phyloP scores from a whole-genome alignment of 2,329 filamentous ascomycete species.

The Epichloe sp. region DNA sequence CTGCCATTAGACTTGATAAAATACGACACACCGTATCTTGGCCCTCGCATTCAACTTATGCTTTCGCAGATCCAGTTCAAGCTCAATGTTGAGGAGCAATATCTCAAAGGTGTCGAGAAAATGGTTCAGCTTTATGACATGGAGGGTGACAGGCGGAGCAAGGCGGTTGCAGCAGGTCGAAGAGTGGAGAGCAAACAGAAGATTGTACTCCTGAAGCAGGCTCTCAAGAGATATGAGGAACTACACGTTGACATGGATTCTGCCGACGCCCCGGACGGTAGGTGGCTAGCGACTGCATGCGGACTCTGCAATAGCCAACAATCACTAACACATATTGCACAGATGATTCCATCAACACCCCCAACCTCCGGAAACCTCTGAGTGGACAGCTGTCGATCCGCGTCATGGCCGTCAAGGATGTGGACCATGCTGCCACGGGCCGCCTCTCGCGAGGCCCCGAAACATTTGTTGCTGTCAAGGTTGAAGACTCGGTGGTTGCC shows the following conservation, averaged over 20 bases:
- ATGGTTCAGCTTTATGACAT: conserved; percentile 97
- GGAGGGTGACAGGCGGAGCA: conserved; percentile 93
- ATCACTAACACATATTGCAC: conserved; percentile 2
- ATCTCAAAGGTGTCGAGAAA: conserved; percentile 97
- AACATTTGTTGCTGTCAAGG: conserved; percentile 91
- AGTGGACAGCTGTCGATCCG: conserved; percentile 80
- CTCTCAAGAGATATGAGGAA: conserved; percentile 92
- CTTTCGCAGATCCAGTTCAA: conserved; percentile 98
- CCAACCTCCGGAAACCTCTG: conserved; percentile 90
- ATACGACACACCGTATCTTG: conserved; percentile 91
- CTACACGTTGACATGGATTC: conserved; percentile 86
- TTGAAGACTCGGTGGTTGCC: conserved; percentile 85
- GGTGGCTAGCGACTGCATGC: conserved; percentile 18
- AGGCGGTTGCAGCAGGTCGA: conserved; percentile 77
- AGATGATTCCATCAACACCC: conserved; percentile 95
- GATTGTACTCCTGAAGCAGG: conserved; percentile 89
- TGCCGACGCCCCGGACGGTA: conserved; percentile 69
- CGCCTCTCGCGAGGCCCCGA: conserved; percentile 84
- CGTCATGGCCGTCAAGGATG: conserved; percentile 80
- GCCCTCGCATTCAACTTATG: conserved; percentile 97
- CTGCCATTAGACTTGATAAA: conserved; percentile 75
- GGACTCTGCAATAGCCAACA: background rate
- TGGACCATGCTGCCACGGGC: conserved; percentile 78
- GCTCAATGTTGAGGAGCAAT: conserved; percentile 95
- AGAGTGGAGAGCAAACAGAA: conserved; percentile 95